phyloP scores from a whole-genome alignment of 441 rosid species.

The Euphorbia celastroides region DNA sequence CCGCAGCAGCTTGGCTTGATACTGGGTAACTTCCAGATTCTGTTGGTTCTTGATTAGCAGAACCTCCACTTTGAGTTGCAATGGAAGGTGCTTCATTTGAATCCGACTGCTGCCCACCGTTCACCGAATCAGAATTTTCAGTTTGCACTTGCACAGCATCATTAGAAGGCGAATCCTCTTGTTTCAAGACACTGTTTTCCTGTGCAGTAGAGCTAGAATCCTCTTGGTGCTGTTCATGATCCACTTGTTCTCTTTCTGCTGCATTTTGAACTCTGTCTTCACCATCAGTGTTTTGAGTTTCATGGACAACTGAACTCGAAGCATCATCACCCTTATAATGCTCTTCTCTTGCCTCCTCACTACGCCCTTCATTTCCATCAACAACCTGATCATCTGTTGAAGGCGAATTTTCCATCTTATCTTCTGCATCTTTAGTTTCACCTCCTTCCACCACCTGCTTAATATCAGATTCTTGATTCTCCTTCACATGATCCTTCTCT shows the following conservation, averaged over 20 bases:
- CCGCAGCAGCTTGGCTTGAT: conserved; percentile 26
- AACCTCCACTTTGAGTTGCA: conserved; percentile 31
- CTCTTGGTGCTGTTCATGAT: conserved; percentile 25
- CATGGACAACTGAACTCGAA: conserved; percentile 70
- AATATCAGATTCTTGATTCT: conserved; percentile 6
- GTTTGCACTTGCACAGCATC: conserved; percentile 30
- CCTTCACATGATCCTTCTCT: conserved; percentile 7
- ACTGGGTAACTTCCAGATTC: conserved; percentile 32
- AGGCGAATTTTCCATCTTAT: conserved; percentile 26
- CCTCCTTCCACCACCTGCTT: conserved; percentile 21
- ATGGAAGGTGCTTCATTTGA: conserved; percentile 33
- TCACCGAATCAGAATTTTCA: conserved; percentile 40
- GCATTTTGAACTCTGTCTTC: too few relatives aligned
- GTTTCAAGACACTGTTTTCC: conserved; percentile 16
- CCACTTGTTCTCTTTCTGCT: conserved; percentile 27
- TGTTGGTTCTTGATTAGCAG: conserved; percentile 30
- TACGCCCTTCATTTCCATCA: conserved; percentile 39
- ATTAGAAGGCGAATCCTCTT: conserved; percentile 24
- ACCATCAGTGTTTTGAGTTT: conserved; percentile 30
- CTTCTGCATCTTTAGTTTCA: conserved; percentile 24
- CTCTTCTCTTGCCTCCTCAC: conserved; percentile 69
- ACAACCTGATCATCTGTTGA: conserved; percentile 30
- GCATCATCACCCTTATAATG: conserved; percentile 89
- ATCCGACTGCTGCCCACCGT: conserved; percentile 39
- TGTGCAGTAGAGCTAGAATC: conserved; percentile 18